Evolutionary conservation across 2,329 filamentous ascomycete genomes (phyloP).

Genomic region (Colletotrichum camelliae): DNA sequence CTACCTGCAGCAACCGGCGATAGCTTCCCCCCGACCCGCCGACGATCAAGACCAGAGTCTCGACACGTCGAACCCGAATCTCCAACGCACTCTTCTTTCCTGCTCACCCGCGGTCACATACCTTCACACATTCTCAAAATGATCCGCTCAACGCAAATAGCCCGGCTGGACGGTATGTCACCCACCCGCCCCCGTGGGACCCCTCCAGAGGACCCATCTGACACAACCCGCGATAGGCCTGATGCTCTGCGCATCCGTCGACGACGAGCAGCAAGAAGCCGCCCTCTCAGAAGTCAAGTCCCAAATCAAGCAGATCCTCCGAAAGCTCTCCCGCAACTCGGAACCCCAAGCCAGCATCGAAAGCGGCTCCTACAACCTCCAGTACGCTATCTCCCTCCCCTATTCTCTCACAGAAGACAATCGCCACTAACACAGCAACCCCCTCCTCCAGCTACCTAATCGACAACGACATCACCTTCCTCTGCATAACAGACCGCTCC

Average conservation of each 20-base stretch:
- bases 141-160: conserved; percentile 94
- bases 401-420: not conserved
- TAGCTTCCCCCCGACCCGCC: not conserved
- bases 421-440: not conserved
- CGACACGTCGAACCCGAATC: not conserved
- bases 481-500: conserved; percentile 90
- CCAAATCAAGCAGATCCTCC: conserved; percentile 89
- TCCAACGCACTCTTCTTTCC: not conserved
- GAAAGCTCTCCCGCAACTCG: conserved; percentile 85
- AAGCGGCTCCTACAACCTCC: conserved; percentile 79
- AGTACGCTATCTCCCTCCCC: conserved; percentile 60
- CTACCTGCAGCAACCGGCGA: not conserved
- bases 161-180: conserved; percentile 80
- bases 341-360: conserved; percentile 94
- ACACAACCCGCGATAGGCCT: conserved; percentile 66
- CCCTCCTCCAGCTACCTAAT: conserved; percentile 74
- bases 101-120: not conserved
- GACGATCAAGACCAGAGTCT: not conserved
- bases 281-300: conserved; percentile 87
- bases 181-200: conserved; percentile 3
- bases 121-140: conserved; percentile 47
- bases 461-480: conserved; percentile 81
- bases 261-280: conserved; percentile 82
- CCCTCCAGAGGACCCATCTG: conserved; percentile 5
- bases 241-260: conserved; percentile 92